Evolutionary conservation across 2,329 filamentous ascomycete genomes (phyloP).

Genomic region (Ceratocystis lukuohia): DNA sequence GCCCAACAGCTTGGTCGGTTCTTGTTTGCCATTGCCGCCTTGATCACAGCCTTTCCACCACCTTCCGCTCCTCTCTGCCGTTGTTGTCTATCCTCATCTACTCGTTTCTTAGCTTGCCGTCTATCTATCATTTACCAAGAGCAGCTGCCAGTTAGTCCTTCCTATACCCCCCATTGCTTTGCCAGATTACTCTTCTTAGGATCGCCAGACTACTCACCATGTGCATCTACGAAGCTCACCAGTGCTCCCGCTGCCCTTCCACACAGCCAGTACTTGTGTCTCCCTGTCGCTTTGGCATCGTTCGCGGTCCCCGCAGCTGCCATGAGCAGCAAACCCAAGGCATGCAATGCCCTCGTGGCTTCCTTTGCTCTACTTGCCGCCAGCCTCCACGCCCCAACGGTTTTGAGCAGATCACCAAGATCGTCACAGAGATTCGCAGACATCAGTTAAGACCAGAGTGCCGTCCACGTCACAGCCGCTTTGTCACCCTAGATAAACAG

Average conservation of each 20-base stretch:
- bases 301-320: not conserved
- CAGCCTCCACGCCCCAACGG: slow-evolving; percentile 1
- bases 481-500: not conserved
- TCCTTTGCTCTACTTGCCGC: not conserved
- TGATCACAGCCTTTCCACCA: not conserved
- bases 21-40: not conserved
- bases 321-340: not conserved
- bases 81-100: not conserved
- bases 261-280: not conserved
- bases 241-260: not conserved
- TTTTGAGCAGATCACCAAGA: not conserved
- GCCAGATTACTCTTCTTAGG: not conserved
- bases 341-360: not conserved
- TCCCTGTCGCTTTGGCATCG: not conserved
- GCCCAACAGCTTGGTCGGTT: not conserved
- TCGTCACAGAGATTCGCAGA: not conserved
- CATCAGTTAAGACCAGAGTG: not conserved
- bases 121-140: not conserved
- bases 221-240: slow-evolving; percentile 9
- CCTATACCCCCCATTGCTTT: not conserved
- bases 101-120: not conserved
- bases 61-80: not conserved
- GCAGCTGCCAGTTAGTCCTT: slow-evolving; percentile 1
- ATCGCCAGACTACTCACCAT: not conserved
- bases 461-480: not conserved